Percentiles rank a stretch among this genome's conserved stretches.
Conservation (phyloP, 1,284 basidiomycete species). For the Cerrena zonata region DNA sequence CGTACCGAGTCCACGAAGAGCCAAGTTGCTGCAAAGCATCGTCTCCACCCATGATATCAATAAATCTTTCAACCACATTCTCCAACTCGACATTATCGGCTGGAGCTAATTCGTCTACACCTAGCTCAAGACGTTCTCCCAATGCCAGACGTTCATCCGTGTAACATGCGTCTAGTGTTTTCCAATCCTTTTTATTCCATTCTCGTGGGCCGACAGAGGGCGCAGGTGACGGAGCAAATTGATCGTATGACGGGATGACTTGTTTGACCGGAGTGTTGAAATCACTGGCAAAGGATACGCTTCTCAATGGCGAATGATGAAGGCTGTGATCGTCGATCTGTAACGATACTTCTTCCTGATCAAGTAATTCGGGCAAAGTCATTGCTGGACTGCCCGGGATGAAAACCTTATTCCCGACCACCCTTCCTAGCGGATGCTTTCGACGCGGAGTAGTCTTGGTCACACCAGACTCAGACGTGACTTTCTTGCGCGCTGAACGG, state of each 20-base stretch:
- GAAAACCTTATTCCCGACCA: slow-evolving; percentile 46
- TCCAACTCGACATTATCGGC: slow-evolving; percentile 46
- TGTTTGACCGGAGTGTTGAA: slow-evolving; percentile 9
- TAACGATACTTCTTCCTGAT: slow-evolving; percentile 54
- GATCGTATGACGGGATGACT: slow-evolving; percentile 14
- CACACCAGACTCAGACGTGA: slow-evolving; percentile 32
- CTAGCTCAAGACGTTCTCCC: slow-evolving; percentile 29
- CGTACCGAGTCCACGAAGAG: slow-evolving; percentile 49
- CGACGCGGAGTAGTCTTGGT: slow-evolving; percentile 25
- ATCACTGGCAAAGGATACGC: neutral
- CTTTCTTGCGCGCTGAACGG: slow-evolving; percentile 31
- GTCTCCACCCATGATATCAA: slow-evolving; percentile 40
- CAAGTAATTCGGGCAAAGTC: slow-evolving; percentile 50
- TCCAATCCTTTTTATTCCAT: slow-evolving; percentile 73
- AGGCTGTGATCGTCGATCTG: slow-evolving; percentile 15
- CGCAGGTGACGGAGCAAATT: slow-evolving; percentile 6
- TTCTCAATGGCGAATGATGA: neutral
- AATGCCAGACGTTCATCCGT: slow-evolving; percentile 57
- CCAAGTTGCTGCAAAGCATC: slow-evolving; percentile 36
- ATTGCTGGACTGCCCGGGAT: slow-evolving; percentile 51
- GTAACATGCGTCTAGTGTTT: slow-evolving; percentile 68
- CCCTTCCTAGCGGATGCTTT: slow-evolving; percentile 36
- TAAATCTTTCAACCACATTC: slow-evolving; percentile 53
- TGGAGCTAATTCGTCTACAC: slow-evolving; percentile 35
- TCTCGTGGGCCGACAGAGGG: slow-evolving; percentile 22